Conservation (phyloP, 352 stramenopile genomes). For the Globisporangium parvum region DNA sequence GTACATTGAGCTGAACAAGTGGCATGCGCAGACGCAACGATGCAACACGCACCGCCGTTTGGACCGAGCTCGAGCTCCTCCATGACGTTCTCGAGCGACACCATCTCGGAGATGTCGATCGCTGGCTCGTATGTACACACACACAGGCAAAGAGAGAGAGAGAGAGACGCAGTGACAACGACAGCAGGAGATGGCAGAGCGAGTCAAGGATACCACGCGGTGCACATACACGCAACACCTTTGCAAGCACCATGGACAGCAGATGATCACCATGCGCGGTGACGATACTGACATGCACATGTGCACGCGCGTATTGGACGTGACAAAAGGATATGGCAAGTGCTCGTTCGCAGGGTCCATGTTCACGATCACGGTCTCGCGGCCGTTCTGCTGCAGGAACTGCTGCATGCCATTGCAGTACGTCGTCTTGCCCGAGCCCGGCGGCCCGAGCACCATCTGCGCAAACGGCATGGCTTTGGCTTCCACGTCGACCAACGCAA, state of each 20-base stretch:
- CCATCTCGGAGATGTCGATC: constrained; percentile 95
- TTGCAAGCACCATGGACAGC: neutral
- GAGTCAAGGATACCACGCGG: constrained; percentile 4
- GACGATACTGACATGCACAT: neutral
- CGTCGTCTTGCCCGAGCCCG: constrained; percentile 95
- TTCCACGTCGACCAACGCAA: too few relatives aligned
- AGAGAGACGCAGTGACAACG: constrained; percentile 3
- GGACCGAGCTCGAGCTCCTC: constrained; percentile 93
- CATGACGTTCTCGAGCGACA: constrained; percentile 94
- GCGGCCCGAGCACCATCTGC: constrained; percentile 69
- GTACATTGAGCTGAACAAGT: neutral
- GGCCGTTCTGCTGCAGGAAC: constrained; percentile 66
- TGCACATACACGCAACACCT: neutral
- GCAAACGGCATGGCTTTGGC: constrained; percentile 59
- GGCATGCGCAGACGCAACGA: neutral
- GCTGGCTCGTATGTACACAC: constrained; percentile 41
- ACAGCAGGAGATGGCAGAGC: neutral
- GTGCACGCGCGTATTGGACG: neutral
- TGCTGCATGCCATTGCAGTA: constrained; percentile 98
- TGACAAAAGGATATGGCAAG: constrained; percentile 31
- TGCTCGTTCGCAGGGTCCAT: constrained; percentile 98
- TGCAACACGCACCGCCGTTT: constrained; percentile 91
- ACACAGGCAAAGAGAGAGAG: neutral
- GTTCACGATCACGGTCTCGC: constrained; percentile 91
- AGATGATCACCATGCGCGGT: too few relatives aligned